A percentile compares a stretch with the other conserved stretches of the same genome.
Conservation (phyloP, 2,329 filamentous ascomycete species). For the Fusarium keratoplasticum region DNA sequence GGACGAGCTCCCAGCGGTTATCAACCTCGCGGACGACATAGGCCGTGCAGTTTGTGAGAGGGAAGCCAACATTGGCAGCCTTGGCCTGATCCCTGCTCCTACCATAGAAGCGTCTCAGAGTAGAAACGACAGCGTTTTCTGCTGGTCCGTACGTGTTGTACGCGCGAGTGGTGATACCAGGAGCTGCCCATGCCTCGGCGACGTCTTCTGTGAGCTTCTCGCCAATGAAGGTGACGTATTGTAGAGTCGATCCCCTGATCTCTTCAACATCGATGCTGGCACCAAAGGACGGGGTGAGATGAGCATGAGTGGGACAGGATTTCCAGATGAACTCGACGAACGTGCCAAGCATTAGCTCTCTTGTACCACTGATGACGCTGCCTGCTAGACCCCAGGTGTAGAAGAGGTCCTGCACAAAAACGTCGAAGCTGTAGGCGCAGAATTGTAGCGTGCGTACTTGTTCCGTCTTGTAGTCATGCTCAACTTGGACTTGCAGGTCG, state of each 20-base stretch:
- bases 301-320: conserved; percentile 18
- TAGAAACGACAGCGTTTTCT: conserved; percentile 26
- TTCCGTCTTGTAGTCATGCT: conserved; percentile 7
- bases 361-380: conserved; percentile 11
- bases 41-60: conserved; percentile 12
- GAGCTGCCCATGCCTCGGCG: conserved; percentile 20
- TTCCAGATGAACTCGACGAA: conserved; percentile 28
- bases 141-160: conserved; percentile 25
- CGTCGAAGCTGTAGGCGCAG: conserved; percentile 28
- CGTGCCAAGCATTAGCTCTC: conserved; percentile 20
- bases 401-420: conserved; percentile 24
- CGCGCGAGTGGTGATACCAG: conserved; percentile 11
- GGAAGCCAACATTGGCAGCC: conserved; percentile 25
- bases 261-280: conserved; percentile 21
- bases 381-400: conserved; percentile 23
- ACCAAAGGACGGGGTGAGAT: conserved; percentile 25
- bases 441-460: conserved; percentile 22
- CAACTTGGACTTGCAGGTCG: conserved; percentile 20
- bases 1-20: conserved; percentile 28
- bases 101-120: conserved; percentile 17
- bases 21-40: conserved; percentile 25
- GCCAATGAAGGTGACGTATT: conserved; percentile 22
- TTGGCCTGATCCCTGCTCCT: conserved; percentile 19
- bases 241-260: conserved; percentile 14
- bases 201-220: conserved; percentile 29